Conservation (phyloP, 1,284 basidiomycete genomes). For the Ganoderma boninense region DNA sequence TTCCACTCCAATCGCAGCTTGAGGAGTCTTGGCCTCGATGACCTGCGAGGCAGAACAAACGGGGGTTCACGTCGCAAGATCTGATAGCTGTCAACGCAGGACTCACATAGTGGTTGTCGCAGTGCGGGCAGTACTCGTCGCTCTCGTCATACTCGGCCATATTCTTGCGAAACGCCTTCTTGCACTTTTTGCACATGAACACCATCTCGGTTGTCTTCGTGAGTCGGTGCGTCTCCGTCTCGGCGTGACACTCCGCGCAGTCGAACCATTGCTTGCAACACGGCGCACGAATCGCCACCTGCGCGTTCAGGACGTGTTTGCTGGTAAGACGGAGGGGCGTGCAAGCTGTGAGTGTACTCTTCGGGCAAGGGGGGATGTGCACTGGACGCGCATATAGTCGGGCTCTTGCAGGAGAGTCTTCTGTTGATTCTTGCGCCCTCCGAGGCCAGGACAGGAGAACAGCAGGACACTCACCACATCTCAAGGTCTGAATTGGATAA, state of each 20-base stretch:
- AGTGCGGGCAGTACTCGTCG: slow-evolving; percentile 98
- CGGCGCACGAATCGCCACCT: slow-evolving; percentile 92
- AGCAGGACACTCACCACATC: slow-evolving; percentile 11
- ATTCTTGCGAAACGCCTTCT: slow-evolving; percentile 96
- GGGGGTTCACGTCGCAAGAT: not conserved
- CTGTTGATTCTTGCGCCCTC: not conserved
- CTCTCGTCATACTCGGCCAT: slow-evolving; percentile 92
- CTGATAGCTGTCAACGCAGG: not conserved
- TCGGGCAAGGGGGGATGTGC: not conserved
- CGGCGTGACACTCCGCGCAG: slow-evolving; percentile 94
- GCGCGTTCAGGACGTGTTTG: slow-evolving; percentile 94
- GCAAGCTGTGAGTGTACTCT: not conserved
- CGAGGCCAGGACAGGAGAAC: not conserved
- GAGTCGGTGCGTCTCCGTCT: slow-evolving; percentile 79
- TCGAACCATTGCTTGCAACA: slow-evolving; percentile 97
- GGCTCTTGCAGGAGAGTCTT: not conserved
- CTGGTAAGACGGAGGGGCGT: slow-evolving; percentile 47
- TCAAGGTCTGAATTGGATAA: not conserved
- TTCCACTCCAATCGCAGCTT: slow-evolving; percentile 86
- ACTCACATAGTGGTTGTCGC: slow-evolving; percentile 96
- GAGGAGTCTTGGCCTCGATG: slow-evolving; percentile 91
- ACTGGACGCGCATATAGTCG: not conserved
- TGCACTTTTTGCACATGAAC: slow-evolving; percentile 98
- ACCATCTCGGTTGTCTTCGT: slow-evolving; percentile 88
- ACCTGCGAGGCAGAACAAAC: slow-evolving; percentile 62